phyloP scores from a whole-genome alignment of 257 asterid species.

The Anisodus tanguticus region DNA sequence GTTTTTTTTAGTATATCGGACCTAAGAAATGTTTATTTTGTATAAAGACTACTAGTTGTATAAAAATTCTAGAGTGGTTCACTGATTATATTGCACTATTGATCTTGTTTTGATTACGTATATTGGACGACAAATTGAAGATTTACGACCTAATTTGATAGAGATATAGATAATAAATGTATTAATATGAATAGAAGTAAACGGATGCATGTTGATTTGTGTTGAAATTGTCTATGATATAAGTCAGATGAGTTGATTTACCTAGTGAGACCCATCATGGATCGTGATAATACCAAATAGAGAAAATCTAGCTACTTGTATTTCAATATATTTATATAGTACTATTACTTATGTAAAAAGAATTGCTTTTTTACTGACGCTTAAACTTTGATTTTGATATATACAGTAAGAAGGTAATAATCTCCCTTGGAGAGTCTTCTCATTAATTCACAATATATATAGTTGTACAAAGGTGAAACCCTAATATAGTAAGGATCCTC shows the following conservation, averaged over 20 bases:
- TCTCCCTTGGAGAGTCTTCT: no score
- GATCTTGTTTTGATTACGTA: neutral
- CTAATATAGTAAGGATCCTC: no score
- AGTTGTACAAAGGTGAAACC: no score
- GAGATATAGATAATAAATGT: neutral
- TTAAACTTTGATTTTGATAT: no score
- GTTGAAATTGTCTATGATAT: neutral
- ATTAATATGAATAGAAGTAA: neutral
- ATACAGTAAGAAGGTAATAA: no score
- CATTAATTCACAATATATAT: no score
- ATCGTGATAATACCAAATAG: neutral
- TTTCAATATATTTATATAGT: no score
- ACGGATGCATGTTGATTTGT: neutral
- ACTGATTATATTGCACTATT: neutral
- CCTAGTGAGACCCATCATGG: neutral
- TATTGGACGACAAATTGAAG: neutral
- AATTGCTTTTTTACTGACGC: no score
- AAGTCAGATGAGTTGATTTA: neutral
- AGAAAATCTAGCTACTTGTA: neutral
- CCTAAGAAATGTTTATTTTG: no score
- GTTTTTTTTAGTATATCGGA: no score
- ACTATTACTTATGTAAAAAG: neutral
- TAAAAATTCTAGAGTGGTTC: neutral
- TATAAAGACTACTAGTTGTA: no score
- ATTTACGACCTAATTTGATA: neutral